phyloP scores from a whole-genome alignment of 345 rosid genomes.

The Brassica rapa region DNA sequence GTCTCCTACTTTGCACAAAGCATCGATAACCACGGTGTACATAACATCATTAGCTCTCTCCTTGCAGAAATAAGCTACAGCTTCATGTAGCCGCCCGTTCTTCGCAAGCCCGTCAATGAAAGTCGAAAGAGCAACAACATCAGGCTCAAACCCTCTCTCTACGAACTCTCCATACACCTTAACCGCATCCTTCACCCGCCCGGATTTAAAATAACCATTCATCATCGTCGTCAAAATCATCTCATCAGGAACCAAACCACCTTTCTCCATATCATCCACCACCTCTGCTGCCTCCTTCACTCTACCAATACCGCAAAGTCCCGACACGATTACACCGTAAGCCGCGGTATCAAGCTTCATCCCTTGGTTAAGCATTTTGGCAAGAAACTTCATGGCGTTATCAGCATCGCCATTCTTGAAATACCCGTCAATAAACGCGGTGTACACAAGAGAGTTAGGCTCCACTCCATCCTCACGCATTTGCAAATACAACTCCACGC shows the following conservation, averaged over 20 bases:
- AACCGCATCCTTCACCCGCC: slow-evolving; percentile 40
- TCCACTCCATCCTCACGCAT: slow-evolving; percentile 39
- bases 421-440: slow-evolving; percentile 43
- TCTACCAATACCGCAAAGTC: slow-evolving; percentile 45
- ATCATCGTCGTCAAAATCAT: slow-evolving; percentile 46
- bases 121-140: slow-evolving; percentile 47
- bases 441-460: slow-evolving; percentile 43
- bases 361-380: slow-evolving; percentile 42
- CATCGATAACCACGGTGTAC: slow-evolving; percentile 48
- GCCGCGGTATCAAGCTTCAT: slow-evolving; percentile 42
- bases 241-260: slow-evolving; percentile 44
- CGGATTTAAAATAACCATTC: slow-evolving; percentile 47
- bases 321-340: slow-evolving; percentile 44
- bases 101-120: slow-evolving; percentile 51
- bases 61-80: slow-evolving; percentile 44
- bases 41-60: slow-evolving; percentile 49
- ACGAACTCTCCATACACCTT: slow-evolving; percentile 27
- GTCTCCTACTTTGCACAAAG: slow-evolving; percentile 44
- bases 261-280: slow-evolving; percentile 38
- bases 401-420: slow-evolving; percentile 41
- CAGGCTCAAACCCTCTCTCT: slow-evolving; percentile 45
- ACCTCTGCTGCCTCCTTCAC: slow-evolving; percentile 35
- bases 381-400: slow-evolving; percentile 43
- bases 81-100: slow-evolving; percentile 42
- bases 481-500: slow-evolving; percentile 33